Evolutionary conservation across 2,329 filamentous ascomycete species (phyloP).

Genomic region (Beauveria scarabaeidicola): DNA sequence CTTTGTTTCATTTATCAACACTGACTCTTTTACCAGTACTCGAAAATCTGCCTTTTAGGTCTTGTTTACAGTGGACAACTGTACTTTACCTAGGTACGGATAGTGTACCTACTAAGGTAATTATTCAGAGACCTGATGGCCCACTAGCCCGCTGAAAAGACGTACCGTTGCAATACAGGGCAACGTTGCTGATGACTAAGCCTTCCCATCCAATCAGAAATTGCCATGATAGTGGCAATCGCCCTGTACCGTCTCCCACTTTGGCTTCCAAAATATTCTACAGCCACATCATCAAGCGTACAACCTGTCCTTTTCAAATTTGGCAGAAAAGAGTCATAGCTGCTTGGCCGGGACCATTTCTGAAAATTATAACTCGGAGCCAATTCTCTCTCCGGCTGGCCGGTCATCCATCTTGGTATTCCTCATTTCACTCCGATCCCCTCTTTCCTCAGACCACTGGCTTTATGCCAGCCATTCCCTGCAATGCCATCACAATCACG

Average conservation of each 20-base stretch:
- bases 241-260: neutral
- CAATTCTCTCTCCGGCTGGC: neutral
- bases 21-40: too few species aligned
- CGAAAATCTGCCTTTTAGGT: neutral
- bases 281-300: slow-evolving; percentile 2
- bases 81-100: too few species aligned
- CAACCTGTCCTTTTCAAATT: slow-evolving; percentile 12
- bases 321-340: slow-evolving; percentile 3
- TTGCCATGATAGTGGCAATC: neutral
- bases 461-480: slow-evolving; percentile 3
- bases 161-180: neutral
- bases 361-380: neutral
- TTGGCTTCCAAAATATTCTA: slow-evolving; percentile 4
- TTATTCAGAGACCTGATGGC: neutral
- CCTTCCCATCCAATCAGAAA: neutral
- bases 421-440: neutral
- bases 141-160: neutral
- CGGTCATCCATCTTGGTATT: neutral
- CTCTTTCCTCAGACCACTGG: neutral
- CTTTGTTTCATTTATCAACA: too few species aligned
- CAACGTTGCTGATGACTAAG: neutral
- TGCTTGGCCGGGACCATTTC: neutral
- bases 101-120: too few species aligned
- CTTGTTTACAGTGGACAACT: neutral
- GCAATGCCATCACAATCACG: slow-evolving; percentile 7